A percentile compares a stretch with the other conserved stretches of the same genome.
Conservation (phyloP, 148 eudicot species). For the Rhododendron simsii region DNA sequence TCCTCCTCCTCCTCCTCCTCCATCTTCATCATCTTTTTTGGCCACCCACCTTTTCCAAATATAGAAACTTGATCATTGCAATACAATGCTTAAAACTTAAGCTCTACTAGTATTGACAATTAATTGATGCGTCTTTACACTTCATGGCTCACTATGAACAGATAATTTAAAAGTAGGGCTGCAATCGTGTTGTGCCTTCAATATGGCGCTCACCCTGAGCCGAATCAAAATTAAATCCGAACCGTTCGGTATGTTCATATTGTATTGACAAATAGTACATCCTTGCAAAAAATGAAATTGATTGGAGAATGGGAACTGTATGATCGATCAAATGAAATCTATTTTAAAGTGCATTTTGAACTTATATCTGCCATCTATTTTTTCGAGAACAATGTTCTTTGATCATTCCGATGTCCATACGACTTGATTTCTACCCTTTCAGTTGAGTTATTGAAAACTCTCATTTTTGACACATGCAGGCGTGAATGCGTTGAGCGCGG, state of each 20-base stretch:
- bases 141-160: neutral
- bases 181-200: neutral
- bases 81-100: neutral
- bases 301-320: too few relatives aligned
- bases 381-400: neutral
- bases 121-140: neutral
- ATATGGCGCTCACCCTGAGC: too few relatives aligned
- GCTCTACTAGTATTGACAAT: neutral
- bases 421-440: neutral
- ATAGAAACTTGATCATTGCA: too few relatives aligned
- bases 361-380: neutral
- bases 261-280: neutral
- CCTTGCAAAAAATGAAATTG: too few relatives aligned
- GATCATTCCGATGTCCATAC: neutral
- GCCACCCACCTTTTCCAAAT: too few relatives aligned
- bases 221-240: too few relatives aligned
- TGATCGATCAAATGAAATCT: too few relatives aligned
- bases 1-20: too few relatives aligned
- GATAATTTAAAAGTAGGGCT: neutral
- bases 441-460: neutral
- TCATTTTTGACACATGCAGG: too few relatives aligned
- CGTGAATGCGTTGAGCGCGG: too few relatives aligned
- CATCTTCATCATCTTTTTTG: too few relatives aligned
- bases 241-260: neutral
- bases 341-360: neutral